Percentiles rank a stretch among this genome's conserved stretches.
These are phyloP conservation scores for Phytophthora fragariae DNA, from an alignment of 352 stramenopile genomes.

Conservation along the genomic window DNA sequence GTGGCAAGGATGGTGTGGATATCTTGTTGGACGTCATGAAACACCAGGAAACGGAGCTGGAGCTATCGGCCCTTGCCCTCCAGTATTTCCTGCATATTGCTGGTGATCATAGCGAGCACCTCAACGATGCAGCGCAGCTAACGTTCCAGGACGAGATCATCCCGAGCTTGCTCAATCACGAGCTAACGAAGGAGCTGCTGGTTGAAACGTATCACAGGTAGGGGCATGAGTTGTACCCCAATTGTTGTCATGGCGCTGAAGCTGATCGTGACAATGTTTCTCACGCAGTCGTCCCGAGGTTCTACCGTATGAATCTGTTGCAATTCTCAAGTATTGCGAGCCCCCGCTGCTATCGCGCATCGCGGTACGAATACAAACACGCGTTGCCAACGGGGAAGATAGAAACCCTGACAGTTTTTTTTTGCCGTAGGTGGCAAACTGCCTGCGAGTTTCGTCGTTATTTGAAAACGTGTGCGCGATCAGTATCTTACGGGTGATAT, in stretches of 20 bases:
- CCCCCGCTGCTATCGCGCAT: constrained; percentile 77
- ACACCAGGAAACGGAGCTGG: constrained; percentile 62
- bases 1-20: constrained; percentile 58
- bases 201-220: constrained; percentile 78
- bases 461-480: constrained; percentile 87
- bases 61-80: constrained; percentile 76
- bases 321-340: constrained; percentile 43
- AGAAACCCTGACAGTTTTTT: neutral
- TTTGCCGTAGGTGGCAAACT: constrained; percentile 72
- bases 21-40: constrained; percentile 80
- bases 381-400: neutral
- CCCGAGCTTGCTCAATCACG: constrained; percentile 60
- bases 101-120: constrained; percentile 53
- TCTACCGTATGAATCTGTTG: constrained; percentile 62
- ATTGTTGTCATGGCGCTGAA: neutral
- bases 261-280: neutral
- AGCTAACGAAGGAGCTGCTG: constrained; percentile 77
- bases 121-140: constrained; percentile 45
- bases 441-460: constrained; percentile 76
- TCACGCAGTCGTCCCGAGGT: constrained; percentile 53
- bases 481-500: constrained; percentile 78
- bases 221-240: neutral
- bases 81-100: constrained; percentile 88
- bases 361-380: constrained; percentile 46
- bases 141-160: constrained; percentile 67